phyloP scores from a whole-genome alignment of 345 rosid species.

The Heritiera fomes region DNA sequence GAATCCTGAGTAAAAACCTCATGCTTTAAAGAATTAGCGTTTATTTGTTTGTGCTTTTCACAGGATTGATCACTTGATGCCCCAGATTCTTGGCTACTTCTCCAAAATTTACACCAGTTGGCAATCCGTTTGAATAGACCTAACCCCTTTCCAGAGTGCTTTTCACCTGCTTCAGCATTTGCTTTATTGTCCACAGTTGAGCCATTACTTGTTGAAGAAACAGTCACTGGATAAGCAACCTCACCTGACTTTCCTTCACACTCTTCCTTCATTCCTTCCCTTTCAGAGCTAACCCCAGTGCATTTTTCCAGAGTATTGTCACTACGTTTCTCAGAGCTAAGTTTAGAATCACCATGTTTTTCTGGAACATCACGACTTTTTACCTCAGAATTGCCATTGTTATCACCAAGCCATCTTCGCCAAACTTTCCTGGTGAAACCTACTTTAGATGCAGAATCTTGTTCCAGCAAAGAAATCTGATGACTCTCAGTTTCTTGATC shows the following conservation, averaged over 20 bases:
- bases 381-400: slow-evolving; percentile 23
- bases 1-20: slow-evolving; percentile 42
- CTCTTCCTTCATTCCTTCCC: slow-evolving; percentile 30
- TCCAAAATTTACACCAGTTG: slow-evolving; percentile 41
- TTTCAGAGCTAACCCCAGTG: slow-evolving; percentile 23
- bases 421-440: slow-evolving; percentile 43
- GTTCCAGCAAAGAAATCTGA: slow-evolving; percentile 21
- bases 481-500: slow-evolving; percentile 21
- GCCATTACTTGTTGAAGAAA: slow-evolving; percentile 26
- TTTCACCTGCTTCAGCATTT: slow-evolving; percentile 26
- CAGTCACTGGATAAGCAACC: slow-evolving; percentile 17
- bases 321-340: slow-evolving; percentile 25
- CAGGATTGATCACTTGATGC: slow-evolving; percentile 31
- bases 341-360: slow-evolving; percentile 23
- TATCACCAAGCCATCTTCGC: slow-evolving; percentile 50
- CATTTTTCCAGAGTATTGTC: slow-evolving; percentile 22
- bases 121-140: slow-evolving; percentile 40
- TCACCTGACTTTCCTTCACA: slow-evolving; percentile 20
- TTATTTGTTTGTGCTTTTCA: slow-evolving; percentile 26
- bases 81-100: slow-evolving; percentile 28
- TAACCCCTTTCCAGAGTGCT: slow-evolving; percentile 20
- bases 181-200: slow-evolving; percentile 31
- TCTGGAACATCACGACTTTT: slow-evolving; percentile 25
- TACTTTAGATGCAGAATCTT: slow-evolving; percentile 38
- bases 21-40: slow-evolving; percentile 29